Evolutionary conservation across 495 filamentous ascomycete genomes (phyloP).

Genomic region (Neurospora sp.): DNA sequence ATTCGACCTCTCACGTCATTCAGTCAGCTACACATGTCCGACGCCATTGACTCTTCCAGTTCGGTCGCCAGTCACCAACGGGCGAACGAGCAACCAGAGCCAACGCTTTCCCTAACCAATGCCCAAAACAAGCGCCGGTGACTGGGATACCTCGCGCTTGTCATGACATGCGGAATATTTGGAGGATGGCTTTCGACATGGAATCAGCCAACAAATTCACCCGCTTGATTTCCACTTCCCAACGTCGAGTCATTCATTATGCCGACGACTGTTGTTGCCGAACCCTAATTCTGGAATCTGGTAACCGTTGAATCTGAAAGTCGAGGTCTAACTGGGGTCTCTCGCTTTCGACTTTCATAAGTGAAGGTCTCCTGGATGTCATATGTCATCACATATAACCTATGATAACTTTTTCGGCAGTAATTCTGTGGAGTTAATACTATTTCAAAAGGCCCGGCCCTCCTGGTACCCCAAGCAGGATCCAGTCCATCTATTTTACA

Average conservation of each 20-base stretch:
- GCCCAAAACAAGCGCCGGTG: not conserved
- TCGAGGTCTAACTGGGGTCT: not conserved
- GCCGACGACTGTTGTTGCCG: not conserved
- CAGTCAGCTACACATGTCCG: not conserved
- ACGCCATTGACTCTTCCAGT: not conserved
- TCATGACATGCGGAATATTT: not conserved
- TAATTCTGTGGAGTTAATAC: not conserved
- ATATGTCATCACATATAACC: not conserved
- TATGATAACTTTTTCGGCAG: not conserved
- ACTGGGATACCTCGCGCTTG: not conserved
- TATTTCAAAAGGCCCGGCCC: too few relatives aligned
- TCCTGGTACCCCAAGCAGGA: too few relatives aligned
- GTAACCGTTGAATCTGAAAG: not conserved
- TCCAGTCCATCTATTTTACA: too few relatives aligned
- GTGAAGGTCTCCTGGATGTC: not conserved
- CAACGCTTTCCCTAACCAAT: not conserved
- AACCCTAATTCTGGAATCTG: not conserved
- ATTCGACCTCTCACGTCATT: not conserved
- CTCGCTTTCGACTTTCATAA: too few relatives aligned
- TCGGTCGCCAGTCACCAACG: not conserved
- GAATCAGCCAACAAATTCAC: not conserved
- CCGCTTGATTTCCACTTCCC: not conserved
- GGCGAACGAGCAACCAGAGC: not conserved
- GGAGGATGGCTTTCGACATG: not conserved
- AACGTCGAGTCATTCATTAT: not conserved